phyloP scores from a whole-genome alignment of 2,329 filamentous ascomycete species.

The Penicillium hesseltinei region DNA sequence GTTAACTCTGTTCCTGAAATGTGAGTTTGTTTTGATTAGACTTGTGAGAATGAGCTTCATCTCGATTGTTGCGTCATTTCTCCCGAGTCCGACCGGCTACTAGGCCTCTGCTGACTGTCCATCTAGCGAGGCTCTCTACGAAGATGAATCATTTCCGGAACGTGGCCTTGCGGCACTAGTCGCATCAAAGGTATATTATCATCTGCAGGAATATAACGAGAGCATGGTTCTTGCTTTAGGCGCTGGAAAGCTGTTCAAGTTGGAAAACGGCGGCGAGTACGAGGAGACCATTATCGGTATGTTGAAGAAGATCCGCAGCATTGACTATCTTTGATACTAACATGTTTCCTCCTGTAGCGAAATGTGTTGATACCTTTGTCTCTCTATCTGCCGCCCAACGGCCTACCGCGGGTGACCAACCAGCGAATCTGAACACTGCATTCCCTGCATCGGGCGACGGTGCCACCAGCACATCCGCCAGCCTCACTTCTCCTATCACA shows the following conservation, averaged over 20 bases:
- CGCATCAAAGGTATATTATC: slow-evolving; percentile 97
- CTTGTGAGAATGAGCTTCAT: not conserved
- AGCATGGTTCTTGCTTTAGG: slow-evolving; percentile 98
- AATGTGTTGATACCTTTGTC: slow-evolving; percentile 98
- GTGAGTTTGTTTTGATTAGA: slow-evolving; percentile 54
- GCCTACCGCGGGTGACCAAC: slow-evolving; percentile 50
- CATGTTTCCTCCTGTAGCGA: slow-evolving; percentile 52
- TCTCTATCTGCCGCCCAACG: slow-evolving; percentile 65
- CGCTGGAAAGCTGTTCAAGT: slow-evolving; percentile 90
- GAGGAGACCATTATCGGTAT: slow-evolving; percentile 94
- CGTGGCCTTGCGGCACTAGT: slow-evolving; percentile 92
- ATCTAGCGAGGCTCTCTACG: slow-evolving; percentile 87
- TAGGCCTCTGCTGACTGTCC: slow-evolving; percentile 14
- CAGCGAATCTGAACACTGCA: slow-evolving; percentile 75
- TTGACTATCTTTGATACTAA: not conserved
- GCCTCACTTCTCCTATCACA: slow-evolving; percentile 80
- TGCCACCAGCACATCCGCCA: slow-evolving; percentile 62
- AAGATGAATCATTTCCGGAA: slow-evolving; percentile 92
- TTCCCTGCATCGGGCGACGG: slow-evolving; percentile 68
- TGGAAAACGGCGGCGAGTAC: slow-evolving; percentile 88
- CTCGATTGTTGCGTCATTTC: slow-evolving; percentile 3
- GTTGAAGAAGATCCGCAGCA: slow-evolving; percentile 20
- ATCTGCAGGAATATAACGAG: slow-evolving; percentile 97
- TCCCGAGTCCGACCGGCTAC: slow-evolving; percentile 3
- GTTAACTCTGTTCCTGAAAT: slow-evolving; percentile 89